A percentile compares a stretch with the other conserved stretches of the same genome.
These are phyloP conservation scores for Saksenaea oblongispora DNA, from an alignment of 371 early-diverging fungal genomes.

Conservation along the genomic window DNA sequence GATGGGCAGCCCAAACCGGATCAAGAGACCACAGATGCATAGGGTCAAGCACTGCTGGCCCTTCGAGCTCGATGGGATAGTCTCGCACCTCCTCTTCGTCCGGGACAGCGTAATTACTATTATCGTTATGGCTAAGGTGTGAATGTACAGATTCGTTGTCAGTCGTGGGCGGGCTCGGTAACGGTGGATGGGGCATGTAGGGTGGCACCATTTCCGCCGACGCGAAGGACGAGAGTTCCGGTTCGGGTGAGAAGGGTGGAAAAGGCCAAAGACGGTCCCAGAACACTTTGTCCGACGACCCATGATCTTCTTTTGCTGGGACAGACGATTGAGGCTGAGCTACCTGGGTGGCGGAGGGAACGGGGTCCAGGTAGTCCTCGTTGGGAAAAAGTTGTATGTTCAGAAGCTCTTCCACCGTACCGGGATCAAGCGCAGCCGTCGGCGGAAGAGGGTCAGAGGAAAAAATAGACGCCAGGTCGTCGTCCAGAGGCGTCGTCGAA, in stretches of 20 bases:
- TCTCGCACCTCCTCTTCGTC: not conserved
- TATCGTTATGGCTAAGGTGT: not conserved
- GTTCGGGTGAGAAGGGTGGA: not conserved
- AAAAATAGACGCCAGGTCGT: not conserved
- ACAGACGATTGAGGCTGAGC: not conserved
- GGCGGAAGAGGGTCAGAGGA: not conserved
- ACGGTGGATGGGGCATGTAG: not conserved
- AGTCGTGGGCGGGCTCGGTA: not conserved
- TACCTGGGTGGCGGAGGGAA: not conserved
- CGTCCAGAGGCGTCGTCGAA: not conserved
- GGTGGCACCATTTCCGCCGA: not conserved
- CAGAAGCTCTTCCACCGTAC: not conserved
- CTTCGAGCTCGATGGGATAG: not conserved
- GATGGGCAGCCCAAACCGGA: not conserved
- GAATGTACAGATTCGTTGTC: constrained; percentile 1
- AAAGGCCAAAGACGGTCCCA: not conserved
- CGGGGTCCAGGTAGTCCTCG: not conserved
- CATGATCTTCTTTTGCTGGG: not conserved
- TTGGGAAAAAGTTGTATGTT: not conserved
- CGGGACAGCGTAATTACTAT: not conserved
- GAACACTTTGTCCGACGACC: not conserved
- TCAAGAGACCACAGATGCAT: not conserved
- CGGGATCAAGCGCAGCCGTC: not conserved
- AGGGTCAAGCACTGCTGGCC: not conserved
- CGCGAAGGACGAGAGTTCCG: not conserved